Evolutionary conservation across 2,329 filamentous ascomycete species (phyloP).

Genomic region (Cladosporium sp.): DNA sequence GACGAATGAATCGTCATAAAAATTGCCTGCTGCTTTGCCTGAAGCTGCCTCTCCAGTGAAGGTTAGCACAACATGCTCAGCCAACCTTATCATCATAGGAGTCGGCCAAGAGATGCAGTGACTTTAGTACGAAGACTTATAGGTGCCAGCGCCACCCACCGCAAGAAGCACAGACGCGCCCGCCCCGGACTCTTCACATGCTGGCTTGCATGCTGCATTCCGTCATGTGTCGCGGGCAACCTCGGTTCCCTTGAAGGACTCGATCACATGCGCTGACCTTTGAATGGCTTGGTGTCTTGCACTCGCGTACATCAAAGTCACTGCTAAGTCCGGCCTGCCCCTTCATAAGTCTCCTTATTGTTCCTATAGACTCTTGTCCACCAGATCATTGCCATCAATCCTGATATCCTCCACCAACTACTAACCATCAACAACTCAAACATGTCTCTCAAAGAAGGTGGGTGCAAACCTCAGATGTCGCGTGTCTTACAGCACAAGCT

Average conservation of each 20-base stretch:
- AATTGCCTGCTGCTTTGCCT: background rate
- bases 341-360: background rate
- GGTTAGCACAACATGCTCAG: background rate
- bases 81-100: background rate
- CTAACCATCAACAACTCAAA: slow-evolving; percentile 8
- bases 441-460: slow-evolving; percentile 77
- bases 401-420: slow-evolving; percentile 8
- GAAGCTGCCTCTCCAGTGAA: background rate
- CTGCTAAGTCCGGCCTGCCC: background rate
- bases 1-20: background rate
- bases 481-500: background rate
- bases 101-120: background rate
- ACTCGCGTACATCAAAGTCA: background rate
- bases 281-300: slow-evolving; percentile 10
- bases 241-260: background rate
- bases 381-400: background rate
- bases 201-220: background rate
- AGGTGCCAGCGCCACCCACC: background rate
- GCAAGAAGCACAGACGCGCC: slow-evolving; percentile 1
- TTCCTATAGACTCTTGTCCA: background rate
- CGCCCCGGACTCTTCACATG: slow-evolving; percentile 15
- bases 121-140: background rate
- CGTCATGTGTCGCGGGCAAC: background rate
- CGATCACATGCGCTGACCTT: slow-evolving; percentile 12
- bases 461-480: slow-evolving; percentile 27